Base-by-base conservation (phyloP, 768 basidiomycete species). In the Pleurotus citrinopileatus region DNA sequence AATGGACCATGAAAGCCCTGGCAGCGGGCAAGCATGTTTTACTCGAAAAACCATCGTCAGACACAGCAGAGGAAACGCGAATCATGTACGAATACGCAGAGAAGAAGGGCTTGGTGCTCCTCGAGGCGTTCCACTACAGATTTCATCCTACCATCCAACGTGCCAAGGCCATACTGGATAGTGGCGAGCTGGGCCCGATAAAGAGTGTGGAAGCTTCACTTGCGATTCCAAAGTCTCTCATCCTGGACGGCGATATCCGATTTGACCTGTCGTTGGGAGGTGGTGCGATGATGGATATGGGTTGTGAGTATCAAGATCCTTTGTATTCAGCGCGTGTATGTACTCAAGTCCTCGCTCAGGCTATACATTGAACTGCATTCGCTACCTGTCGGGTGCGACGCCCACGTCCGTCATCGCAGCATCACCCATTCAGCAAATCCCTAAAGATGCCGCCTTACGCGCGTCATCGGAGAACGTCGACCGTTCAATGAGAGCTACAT, bases 1-100 rank as follows among this genome's bases (percentile, higher is more conserved):
- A 87, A 61, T 88, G 84, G 85, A 81, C 84, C 0, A 80, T 81
- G 73, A 86, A 83, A 59, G 81, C 83, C 3, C 75, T 88, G 37
- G 69, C 70, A 15, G 78, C 82, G 0, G 82, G 86, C 4, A 87
- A 89, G 61, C 84, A 86, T 57, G 85, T 87, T 23, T 68, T 88
- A 0, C 66, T 86, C 1, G 87, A 88, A 60, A 86, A 84, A 60
- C 86, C 86, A 0, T 72, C 77, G 15, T 68, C 75, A 9, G 61
- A 80, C 55, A 78, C 73, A 1, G 75, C 75, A 4, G 78, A 76
- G 38, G 84, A 87, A 60, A 74, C 79, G 1, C 65, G 70, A n/a
- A 64, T 69, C 43, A 79, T 86, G 73, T 80, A 80, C 48, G 77
- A 75, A 19, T 58, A 76, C 12, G 81, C 83, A 2, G 65, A 76